These are phyloP conservation scores for Penicillium sclerotiorum DNA, from an alignment of 2,329 filamentous ascomycete species.

Conservation along the genomic window DNA sequence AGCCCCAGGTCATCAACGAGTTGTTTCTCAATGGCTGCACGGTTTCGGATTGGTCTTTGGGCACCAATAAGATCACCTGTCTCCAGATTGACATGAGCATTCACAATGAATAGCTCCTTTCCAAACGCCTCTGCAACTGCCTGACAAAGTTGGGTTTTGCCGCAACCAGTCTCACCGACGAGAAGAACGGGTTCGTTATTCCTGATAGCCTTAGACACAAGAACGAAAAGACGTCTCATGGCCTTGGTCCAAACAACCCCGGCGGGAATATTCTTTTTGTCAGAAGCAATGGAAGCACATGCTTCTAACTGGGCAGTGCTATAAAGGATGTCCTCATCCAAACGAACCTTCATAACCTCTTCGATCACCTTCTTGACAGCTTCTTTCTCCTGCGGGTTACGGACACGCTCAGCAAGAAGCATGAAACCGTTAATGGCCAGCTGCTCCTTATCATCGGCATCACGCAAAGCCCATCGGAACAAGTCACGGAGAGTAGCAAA, in stretches of 20 bases:
- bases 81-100: conserved; percentile 97
- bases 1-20: conserved; percentile 63
- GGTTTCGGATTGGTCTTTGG: conserved; percentile 86
- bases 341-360: conserved; percentile 80
- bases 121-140: conserved; percentile 79
- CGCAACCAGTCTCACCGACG: conserved; percentile 95
- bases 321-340: conserved; percentile 76
- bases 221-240: conserved; percentile 86
- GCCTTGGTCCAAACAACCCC: conserved; percentile 89
- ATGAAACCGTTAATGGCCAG: conserved; percentile 93
- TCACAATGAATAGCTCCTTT: conserved; percentile 82
- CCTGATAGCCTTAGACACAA: conserved; percentile 81
- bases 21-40: conserved; percentile 68
- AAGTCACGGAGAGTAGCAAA: conserved; percentile 95
- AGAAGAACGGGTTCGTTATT: conserved; percentile 94
- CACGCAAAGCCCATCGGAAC: conserved; percentile 89
- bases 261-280: conserved; percentile 36
- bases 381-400: conserved; percentile 81
- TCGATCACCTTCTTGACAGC: conserved; percentile 89
- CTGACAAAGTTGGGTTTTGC: conserved; percentile 96
- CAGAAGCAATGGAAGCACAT: conserved; percentile 56
- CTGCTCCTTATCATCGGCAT: conserved; percentile 82
- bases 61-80: conserved; percentile 96
- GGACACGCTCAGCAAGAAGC: conserved; percentile 90
- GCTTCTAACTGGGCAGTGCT: conserved; percentile 60